Percentiles rank a stretch among this genome's conserved stretches.
Evolutionary conservation across 2,329 filamentous ascomycete genomes (phyloP).

Genomic region (Aspergillus tubingensis): DNA sequence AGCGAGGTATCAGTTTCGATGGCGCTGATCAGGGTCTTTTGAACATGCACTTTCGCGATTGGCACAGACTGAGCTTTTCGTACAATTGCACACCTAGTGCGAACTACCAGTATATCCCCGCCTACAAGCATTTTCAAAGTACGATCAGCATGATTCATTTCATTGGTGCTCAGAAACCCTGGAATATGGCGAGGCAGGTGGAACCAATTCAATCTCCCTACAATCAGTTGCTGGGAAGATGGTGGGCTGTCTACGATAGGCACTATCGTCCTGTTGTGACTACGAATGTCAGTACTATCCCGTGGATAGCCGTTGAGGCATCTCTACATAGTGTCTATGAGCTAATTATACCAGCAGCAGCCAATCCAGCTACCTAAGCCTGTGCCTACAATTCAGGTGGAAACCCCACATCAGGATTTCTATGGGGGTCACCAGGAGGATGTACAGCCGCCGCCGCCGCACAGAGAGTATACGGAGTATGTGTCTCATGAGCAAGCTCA

Average conservation of each 20-base stretch:
- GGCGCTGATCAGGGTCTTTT: conserved; percentile 93
- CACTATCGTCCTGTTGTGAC: conserved; percentile 64
- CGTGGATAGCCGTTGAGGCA: neutral
- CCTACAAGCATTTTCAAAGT: conserved; percentile 88
- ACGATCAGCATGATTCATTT: conserved; percentile 92
- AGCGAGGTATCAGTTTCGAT: conserved; percentile 89
- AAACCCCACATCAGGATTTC: neutral
- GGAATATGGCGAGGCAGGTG: conserved; percentile 61
- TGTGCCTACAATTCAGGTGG: neutral
- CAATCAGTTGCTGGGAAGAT: conserved; percentile 79
- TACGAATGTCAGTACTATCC: conserved; percentile 15
- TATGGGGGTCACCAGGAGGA: neutral
- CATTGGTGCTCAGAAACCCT: conserved; percentile 89
- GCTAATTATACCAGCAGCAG: neutral
- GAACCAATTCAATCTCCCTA: conserved; percentile 54
- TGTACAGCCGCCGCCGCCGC: neutral
- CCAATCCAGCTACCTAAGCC: neutral
- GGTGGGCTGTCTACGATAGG: conserved; percentile 93
- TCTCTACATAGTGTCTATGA: too few relatives aligned
- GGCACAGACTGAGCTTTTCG: conserved; percentile 85
- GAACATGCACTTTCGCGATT: conserved; percentile 89
- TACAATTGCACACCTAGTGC: conserved; percentile 98
- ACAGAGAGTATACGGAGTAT: neutral
- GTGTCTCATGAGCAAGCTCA: neutral
- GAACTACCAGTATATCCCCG: conserved; percentile 96